Evolutionary conservation across 2,329 filamentous ascomycete species (phyloP).

Genomic region (Cephalotrichum gorgonifer): DNA sequence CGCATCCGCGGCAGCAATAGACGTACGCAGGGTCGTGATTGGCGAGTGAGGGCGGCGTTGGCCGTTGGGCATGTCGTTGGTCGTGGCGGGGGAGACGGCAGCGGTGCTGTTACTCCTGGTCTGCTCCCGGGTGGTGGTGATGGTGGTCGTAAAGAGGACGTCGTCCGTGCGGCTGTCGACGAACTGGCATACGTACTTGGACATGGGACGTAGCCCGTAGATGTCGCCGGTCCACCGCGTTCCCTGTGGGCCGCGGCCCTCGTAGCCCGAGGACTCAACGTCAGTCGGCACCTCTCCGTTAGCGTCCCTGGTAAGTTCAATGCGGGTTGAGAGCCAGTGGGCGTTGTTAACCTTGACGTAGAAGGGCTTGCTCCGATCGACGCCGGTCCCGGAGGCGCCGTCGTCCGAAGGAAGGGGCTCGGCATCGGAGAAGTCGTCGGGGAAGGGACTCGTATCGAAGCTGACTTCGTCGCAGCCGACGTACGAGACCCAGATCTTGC

Average conservation of each 20-base stretch:
- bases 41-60: slow-evolving; percentile 66
- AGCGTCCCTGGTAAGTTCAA: slow-evolving; percentile 36
- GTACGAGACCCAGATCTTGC: slow-evolving; percentile 73
- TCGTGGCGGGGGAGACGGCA: slow-evolving; percentile 13
- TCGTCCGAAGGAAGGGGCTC: slow-evolving; percentile 11
- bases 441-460: slow-evolving; percentile 62
- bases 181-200: slow-evolving; percentile 72
- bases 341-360: slow-evolving; percentile 71
- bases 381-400: slow-evolving; percentile 25
- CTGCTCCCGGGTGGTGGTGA: slow-evolving; percentile 51
- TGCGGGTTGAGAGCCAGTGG: slow-evolving; percentile 68
- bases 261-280: slow-evolving; percentile 6
- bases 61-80: slow-evolving; percentile 19
- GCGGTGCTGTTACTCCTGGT: slow-evolving; percentile 13
- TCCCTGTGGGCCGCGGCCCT: slow-evolving; percentile 23
- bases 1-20: slow-evolving; percentile 60
- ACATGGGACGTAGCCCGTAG: slow-evolving; percentile 58
- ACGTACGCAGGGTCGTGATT: slow-evolving; percentile 65
- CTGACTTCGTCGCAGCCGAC: slow-evolving; percentile 68
- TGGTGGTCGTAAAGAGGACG: slow-evolving; percentile 60
- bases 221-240: slow-evolving; percentile 61
- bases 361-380: slow-evolving; percentile 64
- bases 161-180: slow-evolving; percentile 55
- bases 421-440: slow-evolving; percentile 18
- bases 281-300: not conserved